These are phyloP conservation scores for Arbutus unedo DNA, from an alignment of 148 eudicot genomes.

Conservation along the genomic window DNA sequence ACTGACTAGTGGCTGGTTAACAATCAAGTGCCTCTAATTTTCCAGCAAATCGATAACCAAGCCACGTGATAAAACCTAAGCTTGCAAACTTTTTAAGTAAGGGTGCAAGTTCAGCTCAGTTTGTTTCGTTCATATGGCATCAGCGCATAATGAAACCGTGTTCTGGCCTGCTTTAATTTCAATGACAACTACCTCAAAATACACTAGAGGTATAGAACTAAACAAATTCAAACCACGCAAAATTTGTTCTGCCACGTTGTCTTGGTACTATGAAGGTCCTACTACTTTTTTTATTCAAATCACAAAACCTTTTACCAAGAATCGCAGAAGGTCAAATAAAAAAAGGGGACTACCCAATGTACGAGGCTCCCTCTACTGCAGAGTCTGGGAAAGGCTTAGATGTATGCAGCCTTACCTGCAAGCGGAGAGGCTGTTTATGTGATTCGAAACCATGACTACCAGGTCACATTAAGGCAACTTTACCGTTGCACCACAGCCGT, in stretches of 20 bases:
- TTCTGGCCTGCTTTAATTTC: neutral
- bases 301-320: neutral
- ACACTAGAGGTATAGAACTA: no score
- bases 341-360: no score
- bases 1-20: neutral
- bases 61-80: no score
- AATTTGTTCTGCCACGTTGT: neutral
- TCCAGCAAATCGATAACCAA: neutral
- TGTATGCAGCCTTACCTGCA: no score
- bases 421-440: no score
- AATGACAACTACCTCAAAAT: neutral
- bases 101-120: neutral
- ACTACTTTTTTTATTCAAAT: neutral
- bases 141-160: neutral
- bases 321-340: neutral
- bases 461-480: no score
- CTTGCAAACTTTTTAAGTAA: neutral
- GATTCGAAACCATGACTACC: no score
- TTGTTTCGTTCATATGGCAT: neutral
- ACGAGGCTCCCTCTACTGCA: no score
- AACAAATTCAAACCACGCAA: neutral
- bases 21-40: neutral
- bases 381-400: no score
- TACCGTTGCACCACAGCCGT: no score
- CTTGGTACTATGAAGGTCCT: neutral